A percentile compares a stretch with the other conserved stretches of the same genome.
phyloP scores from a whole-genome alignment of 805 yeast species.

The Candida tallmaniae region DNA sequence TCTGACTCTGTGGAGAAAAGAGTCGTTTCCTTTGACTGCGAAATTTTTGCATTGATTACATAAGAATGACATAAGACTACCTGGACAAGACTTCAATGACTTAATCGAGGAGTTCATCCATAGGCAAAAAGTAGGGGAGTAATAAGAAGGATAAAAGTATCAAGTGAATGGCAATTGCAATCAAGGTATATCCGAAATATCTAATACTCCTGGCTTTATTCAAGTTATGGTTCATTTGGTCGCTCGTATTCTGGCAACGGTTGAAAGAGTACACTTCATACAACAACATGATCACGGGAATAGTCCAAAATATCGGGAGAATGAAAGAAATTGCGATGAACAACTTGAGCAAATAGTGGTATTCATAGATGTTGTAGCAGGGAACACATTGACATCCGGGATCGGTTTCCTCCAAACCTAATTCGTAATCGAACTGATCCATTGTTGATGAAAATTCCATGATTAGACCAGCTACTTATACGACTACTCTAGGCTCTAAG shows the following conservation, averaged over 20 bases:
- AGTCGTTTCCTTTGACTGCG: no score
- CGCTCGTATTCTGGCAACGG: slow-evolving; percentile 1
- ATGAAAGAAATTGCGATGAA: background rate
- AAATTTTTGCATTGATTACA: no score
- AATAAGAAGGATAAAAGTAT: slow-evolving; percentile 4
- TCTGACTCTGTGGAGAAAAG: no score
- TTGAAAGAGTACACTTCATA: slow-evolving; percentile 1
- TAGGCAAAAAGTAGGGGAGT: slow-evolving; percentile 3
- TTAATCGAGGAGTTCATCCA: background rate
- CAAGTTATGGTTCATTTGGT: background rate
- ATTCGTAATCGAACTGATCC: background rate
- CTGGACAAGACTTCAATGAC: no score
- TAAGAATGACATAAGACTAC: no score
- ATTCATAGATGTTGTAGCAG: slow-evolving; percentile 1
- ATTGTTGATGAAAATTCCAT: background rate
- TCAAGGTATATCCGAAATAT: slow-evolving; percentile 3
- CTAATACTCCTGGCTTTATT: background rate
- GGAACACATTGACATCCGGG: slow-evolving; percentile 4
- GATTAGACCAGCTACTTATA: background rate
- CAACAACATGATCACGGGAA: background rate
- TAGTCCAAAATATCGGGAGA: slow-evolving; percentile 2
- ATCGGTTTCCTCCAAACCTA: slow-evolving; percentile 1
- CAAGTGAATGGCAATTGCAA: slow-evolving; percentile 2
- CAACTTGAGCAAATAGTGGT: background rate
- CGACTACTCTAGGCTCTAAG: background rate